phyloP scores from a whole-genome alignment of 1,284 basidiomycete genomes.

The Heterobasidion parviporum region DNA sequence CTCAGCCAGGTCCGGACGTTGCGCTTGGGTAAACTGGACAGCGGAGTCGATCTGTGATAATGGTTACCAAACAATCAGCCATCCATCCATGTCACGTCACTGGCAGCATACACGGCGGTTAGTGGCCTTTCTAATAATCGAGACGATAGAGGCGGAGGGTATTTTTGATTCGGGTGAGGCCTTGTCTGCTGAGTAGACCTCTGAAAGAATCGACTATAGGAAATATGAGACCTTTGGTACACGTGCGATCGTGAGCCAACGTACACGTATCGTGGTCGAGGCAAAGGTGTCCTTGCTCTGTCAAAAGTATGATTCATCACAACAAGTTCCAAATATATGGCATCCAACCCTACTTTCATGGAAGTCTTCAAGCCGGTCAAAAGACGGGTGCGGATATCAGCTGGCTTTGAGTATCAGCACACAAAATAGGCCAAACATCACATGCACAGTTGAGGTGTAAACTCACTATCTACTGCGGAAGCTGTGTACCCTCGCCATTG shows the following conservation, averaged over 20 bases:
- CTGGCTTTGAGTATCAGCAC: conserved; percentile 17
- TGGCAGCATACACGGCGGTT: conserved; percentile 42
- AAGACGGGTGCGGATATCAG: conserved; percentile 34
- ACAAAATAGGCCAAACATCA: too few species aligned
- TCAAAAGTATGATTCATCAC: neutral
- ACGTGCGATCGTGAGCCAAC: conserved; percentile 12
- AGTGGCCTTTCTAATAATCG: conserved; percentile 51
- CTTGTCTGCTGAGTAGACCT: conserved; percentile 64
- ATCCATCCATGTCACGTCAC: neutral
- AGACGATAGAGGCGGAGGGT: conserved; percentile 34
- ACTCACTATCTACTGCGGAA: too few species aligned
- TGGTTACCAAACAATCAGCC: neutral
- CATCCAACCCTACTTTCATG: conserved; percentile 6
- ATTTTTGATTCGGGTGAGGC: conserved; percentile 28
- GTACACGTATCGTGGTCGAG: conserved; percentile 54
- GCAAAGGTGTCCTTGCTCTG: conserved; percentile 46
- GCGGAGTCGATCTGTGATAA: conserved; percentile 48
- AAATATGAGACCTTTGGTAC: too few species aligned
- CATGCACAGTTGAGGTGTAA: too few species aligned
- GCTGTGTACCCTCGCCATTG: too few species aligned
- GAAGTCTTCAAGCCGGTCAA: conserved; percentile 34
- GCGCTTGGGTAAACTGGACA: conserved; percentile 43
- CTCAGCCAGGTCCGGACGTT: conserved; percentile 54
- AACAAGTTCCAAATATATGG: neutral
- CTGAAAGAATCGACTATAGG: conserved; percentile 53